Evolutionary conservation across 345 rosid genomes (phyloP).

Genomic region (Cochlearia excelsa): DNA sequence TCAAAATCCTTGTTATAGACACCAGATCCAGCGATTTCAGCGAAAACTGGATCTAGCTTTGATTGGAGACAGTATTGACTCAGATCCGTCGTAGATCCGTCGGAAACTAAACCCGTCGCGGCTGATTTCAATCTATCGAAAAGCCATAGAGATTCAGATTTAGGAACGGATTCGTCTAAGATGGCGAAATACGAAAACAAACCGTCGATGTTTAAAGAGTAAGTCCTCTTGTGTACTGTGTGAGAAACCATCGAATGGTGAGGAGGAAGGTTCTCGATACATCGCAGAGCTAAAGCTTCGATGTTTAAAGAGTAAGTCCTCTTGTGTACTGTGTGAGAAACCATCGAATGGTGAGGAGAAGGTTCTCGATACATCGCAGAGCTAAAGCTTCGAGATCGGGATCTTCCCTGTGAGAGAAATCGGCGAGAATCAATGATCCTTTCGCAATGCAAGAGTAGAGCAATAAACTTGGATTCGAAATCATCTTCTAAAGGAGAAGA

Average conservation of each 20-base stretch:
- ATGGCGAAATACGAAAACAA: conserved; percentile 58
- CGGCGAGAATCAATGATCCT: conserved; percentile 59
- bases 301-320: conserved; percentile 54
- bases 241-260: conserved; percentile 66
- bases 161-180: conserved; percentile 41
- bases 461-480: conserved; percentile 51
- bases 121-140: conserved; percentile 47
- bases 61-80: conserved; percentile 46
- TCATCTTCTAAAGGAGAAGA: conserved; percentile 34
- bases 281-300: conserved; percentile 48
- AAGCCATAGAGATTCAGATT: conserved; percentile 50
- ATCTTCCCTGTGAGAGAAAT: conserved; percentile 45
- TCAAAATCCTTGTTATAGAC: conserved; percentile 22
- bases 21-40: conserved; percentile 31
- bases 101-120: conserved; percentile 35
- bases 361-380: conserved; percentile 49
- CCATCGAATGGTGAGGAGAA: conserved; percentile 60
- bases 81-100: conserved; percentile 33
- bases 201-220: conserved; percentile 50
- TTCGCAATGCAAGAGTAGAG: conserved; percentile 66
- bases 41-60: conserved; percentile 44
- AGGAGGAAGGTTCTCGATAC: conserved; percentile 57
- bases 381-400: conserved; percentile 54
- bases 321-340: conserved; percentile 54
- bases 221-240: conserved; percentile 45